Evolutionary conservation across 345 rosid genomes (phyloP), one percentile per base, ranked within the genome.

Genomic region (Excoecaria cochinchinensis): DNA sequence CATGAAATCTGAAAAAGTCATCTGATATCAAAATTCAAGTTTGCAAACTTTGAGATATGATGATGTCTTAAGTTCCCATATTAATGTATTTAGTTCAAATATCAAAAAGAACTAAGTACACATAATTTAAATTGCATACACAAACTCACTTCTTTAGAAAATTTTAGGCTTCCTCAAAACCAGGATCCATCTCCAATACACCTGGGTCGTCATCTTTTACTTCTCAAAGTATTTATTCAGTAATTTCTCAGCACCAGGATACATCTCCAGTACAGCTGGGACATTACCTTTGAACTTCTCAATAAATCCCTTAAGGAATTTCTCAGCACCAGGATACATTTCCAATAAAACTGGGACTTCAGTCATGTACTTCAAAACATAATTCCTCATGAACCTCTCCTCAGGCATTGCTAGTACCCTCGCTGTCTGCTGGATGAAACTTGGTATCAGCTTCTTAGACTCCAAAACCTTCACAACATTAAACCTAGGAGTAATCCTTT

Each of bases 361-460:
- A 4, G 31, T 53, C 17, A 0, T 42, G 60, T 80, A 65, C 65
- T 62, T 71, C 19, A 16, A 14, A 1, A 83, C 65, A 52, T 58
- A 83, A 3, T 47, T 53, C 61, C 69, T 22, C 81, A 70, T 4
- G 72, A 83, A 83, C 19, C 15, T 16, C 62, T 71, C 60, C 74
- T 80, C 79, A 39, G 36, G 2, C 17, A 74, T 17, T 10, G 56
- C 25, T 36, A 40, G n/a, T 60, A 65, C 60, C 42, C 47, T n/a
- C 31, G 2, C 31, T 31, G 31, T 31, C 31, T 31, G 31, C 31
- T 31, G 31, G 31, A 0, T 31, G 31, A 2, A 31, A 53, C 4
- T 17, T 53, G 25, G 31, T 17, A 80, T 36, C 74, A 80, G 81
- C 38, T 73, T 78, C 77, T 71, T 83, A 17, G 83, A 80, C 40